Conservation (phyloP, 2,329 filamentous ascomycete species). For the Ambrosiella xylebori region DNA sequence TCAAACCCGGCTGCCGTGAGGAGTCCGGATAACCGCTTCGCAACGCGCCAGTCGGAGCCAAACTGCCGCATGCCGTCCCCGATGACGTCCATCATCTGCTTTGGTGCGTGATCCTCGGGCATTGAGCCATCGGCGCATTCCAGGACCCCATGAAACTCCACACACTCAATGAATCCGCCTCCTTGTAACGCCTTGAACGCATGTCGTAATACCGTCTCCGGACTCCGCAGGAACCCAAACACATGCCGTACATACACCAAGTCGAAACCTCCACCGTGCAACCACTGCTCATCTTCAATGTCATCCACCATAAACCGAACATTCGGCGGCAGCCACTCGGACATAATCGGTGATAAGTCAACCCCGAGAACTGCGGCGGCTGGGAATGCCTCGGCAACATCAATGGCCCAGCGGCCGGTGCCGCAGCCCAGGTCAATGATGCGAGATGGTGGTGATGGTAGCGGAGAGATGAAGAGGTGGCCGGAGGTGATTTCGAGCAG, state of each 20-base stretch:
- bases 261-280: constrained; percentile 31
- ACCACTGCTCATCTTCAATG: constrained; percentile 39
- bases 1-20: constrained; percentile 28
- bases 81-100: constrained; percentile 20
- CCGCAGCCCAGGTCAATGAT: constrained; percentile 34
- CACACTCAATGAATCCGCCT: constrained; percentile 36
- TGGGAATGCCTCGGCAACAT: constrained; percentile 28
- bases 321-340: constrained; percentile 37
- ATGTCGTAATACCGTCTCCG: constrained; percentile 28
- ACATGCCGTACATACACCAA: constrained; percentile 35
- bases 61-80: constrained; percentile 20
- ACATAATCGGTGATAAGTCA: constrained; percentile 30
- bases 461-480: constrained; percentile 24
- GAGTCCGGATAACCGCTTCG: constrained; percentile 19
- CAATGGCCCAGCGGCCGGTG: constrained; percentile 36
- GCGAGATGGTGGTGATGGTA: constrained; percentile 24
- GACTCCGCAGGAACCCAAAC: constrained; percentile 34
- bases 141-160: constrained; percentile 27
- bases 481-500: constrained; percentile 28
- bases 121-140: constrained; percentile 29
- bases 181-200: constrained; percentile 20
- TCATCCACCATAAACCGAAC: constrained; percentile 47
- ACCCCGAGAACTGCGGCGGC: constrained; percentile 24
- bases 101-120: constrained; percentile 23
- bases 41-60: constrained; percentile 24